These are phyloP conservation scores for Xylariaceae sp. DNA, from an alignment of 2,329 filamentous ascomycete genomes.

Conservation along the genomic window DNA sequence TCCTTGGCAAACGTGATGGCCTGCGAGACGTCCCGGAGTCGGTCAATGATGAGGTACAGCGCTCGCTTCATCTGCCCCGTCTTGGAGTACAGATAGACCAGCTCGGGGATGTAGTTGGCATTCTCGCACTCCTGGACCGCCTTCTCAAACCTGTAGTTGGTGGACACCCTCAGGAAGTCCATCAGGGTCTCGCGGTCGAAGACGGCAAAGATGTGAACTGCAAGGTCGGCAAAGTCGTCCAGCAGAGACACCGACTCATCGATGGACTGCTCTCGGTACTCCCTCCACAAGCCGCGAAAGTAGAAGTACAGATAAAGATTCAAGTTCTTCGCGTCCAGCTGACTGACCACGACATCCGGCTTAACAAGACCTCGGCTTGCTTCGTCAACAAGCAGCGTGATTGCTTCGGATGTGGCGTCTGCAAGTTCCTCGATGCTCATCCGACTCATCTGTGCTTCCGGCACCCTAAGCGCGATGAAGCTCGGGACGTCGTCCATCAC, in stretches of 20 bases:
- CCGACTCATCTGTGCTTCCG: constrained; percentile 57
- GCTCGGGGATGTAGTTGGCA: constrained; percentile 75
- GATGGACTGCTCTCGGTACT: constrained; percentile 48
- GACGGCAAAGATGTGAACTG: constrained; percentile 76
- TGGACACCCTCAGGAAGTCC: constrained; percentile 78
- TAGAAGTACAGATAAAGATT: constrained; percentile 87
- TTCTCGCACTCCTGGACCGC: constrained; percentile 72
- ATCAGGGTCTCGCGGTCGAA: constrained; percentile 77
- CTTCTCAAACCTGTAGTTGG: constrained; percentile 81
- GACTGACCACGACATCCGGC: constrained; percentile 67
- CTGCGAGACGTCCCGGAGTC: constrained; percentile 82
- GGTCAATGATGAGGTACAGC: constrained; percentile 85
- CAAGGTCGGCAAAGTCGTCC: constrained; percentile 79
- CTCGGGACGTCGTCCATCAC: constrained; percentile 84
- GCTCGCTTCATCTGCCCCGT: constrained; percentile 91
- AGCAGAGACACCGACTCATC: constrained; percentile 62
- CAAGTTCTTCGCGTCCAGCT: constrained; percentile 61
- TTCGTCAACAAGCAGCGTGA: constrained; percentile 81
- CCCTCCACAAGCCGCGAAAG: constrained; percentile 76
- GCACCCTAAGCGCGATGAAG: constrained; percentile 81
- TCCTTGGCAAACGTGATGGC: constrained; percentile 93
- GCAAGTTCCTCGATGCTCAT: constrained; percentile 67
- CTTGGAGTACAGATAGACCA: constrained; percentile 94
- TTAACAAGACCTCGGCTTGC: constrained; percentile 81
- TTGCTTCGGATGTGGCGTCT: constrained; percentile 72